Evolutionary conservation across 768 basidiomycete species (phyloP).

Genomic region (Obba rivulosa): DNA sequence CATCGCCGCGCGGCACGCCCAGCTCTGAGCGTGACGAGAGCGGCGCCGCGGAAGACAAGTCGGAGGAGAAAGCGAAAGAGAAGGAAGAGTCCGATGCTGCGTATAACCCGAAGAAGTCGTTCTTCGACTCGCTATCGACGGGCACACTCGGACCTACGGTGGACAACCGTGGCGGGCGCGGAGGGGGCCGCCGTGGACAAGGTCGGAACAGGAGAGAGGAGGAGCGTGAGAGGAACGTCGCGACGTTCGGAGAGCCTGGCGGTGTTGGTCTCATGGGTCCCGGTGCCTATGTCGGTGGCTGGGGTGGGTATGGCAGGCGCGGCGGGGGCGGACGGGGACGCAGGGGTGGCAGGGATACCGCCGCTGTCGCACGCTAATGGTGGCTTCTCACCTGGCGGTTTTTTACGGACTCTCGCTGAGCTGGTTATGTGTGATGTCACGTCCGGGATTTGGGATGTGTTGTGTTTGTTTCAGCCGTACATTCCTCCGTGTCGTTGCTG

Average conservation of each 20-base stretch:
- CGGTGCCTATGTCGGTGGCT: slow-evolving; percentile 73
- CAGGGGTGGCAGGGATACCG: slow-evolving; percentile 18
- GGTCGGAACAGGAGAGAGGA: slow-evolving; percentile 75
- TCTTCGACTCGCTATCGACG: slow-evolving; percentile 69
- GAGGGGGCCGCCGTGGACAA: slow-evolving; percentile 38
- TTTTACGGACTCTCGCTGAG: not conserved
- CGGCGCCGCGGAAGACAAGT: slow-evolving; percentile 28
- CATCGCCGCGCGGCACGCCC: slow-evolving; percentile 19
- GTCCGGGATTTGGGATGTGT: no score
- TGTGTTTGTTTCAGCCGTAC: no score
- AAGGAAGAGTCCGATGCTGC: slow-evolving; percentile 39
- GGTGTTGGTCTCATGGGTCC: slow-evolving; percentile 75
- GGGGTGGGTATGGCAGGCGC: slow-evolving; percentile 62
- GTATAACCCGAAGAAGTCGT: slow-evolving; percentile 74
- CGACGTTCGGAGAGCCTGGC: slow-evolving; percentile 84
- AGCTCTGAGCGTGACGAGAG: slow-evolving; percentile 23
- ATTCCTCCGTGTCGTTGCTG: no score
- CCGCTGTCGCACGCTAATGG: slow-evolving; percentile 8
- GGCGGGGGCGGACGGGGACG: slow-evolving; percentile 39
- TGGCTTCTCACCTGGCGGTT: not conserved
- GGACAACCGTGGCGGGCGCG: slow-evolving; percentile 39
- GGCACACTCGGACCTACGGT: slow-evolving; percentile 35
- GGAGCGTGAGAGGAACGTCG: slow-evolving; percentile 78
- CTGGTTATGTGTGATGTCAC: not conserved
- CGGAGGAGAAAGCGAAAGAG: slow-evolving; percentile 27